Evolutionary conservation across 352 stramenopile genomes (phyloP).

Genomic region (Blastocystis sp.): DNA sequence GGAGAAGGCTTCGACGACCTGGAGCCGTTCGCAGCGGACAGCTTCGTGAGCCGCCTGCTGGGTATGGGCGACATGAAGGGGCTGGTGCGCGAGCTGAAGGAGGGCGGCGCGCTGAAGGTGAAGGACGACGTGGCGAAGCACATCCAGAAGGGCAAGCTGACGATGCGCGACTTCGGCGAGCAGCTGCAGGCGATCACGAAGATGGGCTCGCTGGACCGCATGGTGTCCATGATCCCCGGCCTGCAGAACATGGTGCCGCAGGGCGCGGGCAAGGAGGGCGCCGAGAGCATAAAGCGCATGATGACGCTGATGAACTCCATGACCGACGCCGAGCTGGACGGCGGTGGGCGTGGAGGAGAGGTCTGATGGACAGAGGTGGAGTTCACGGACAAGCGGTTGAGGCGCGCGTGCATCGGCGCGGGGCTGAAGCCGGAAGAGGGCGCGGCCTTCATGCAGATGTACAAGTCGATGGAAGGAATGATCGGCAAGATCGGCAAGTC

Average conservation of each 20-base stretch:
- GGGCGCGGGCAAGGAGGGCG: slow-evolving; percentile 85
- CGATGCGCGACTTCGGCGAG: slow-evolving; percentile 96
- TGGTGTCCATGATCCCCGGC: slow-evolving; percentile 97
- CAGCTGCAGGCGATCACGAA: slow-evolving; percentile 96
- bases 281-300: slow-evolving; percentile 89
- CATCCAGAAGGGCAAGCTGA: slow-evolving; percentile 92
- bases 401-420: slow-evolving; percentile 29
- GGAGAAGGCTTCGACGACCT: slow-evolving; percentile 96
- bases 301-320: slow-evolving; percentile 99
- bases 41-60: slow-evolving; percentile 95
- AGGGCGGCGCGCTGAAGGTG: slow-evolving; percentile 83
- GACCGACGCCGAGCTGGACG: slow-evolving; percentile 92
- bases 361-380: slow-evolving; percentile 27
- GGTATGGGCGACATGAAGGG: slow-evolving; percentile 94
- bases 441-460: slow-evolving; percentile 88
- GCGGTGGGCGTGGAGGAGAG: slow-evolving; percentile 77
- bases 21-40: slow-evolving; percentile 92
- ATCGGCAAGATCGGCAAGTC: slow-evolving; percentile 94
- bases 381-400: slow-evolving; percentile 35
- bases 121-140: slow-evolving; percentile 92
- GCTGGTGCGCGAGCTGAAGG: slow-evolving; percentile 89
- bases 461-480: slow-evolving; percentile 89
- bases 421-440: slow-evolving; percentile 76
- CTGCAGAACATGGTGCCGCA: slow-evolving; percentile 73
- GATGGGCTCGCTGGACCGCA: slow-evolving; percentile 90